Conservation (phyloP, 129 eudicot species). For the Flaveria trinervia region DNA sequence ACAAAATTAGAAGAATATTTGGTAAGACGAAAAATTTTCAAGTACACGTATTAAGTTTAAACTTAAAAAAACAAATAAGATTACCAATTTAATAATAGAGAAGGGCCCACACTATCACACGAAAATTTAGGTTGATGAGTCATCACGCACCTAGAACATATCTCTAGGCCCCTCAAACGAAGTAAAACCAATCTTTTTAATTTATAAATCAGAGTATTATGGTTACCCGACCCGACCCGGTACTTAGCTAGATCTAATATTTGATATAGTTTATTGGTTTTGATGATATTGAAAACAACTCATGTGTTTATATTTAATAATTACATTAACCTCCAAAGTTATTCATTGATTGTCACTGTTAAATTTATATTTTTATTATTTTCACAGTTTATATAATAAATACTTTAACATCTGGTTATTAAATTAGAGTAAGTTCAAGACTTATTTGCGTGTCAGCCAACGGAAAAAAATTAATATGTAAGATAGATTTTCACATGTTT, state of each 20-base stretch:
- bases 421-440: too few relatives aligned
- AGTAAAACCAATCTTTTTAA: neutral
- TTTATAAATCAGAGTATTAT: neutral
- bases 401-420: too few relatives aligned
- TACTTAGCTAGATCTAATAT: neutral
- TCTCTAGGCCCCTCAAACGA: conserved; percentile 25
- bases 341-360: too few relatives aligned
- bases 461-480: too few relatives aligned
- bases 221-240: neutral
- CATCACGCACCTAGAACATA: conserved; percentile 30
- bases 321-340: neutral
- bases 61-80: neutral
- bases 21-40: too few relatives aligned
- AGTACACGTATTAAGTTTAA: neutral
- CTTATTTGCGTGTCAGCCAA: too few relatives aligned
- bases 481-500: too few relatives aligned
- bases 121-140: conserved; percentile 27
- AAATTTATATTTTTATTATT: too few relatives aligned
- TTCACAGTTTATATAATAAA: too few relatives aligned
- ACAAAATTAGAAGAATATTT: too few relatives aligned
- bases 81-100: neutral
- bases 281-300: neutral
- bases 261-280: neutral
- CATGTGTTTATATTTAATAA: neutral
- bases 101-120: conserved; percentile 21